Conservation (phyloP, 257 asterid genomes). For the Forsythia suspensa region DNA sequence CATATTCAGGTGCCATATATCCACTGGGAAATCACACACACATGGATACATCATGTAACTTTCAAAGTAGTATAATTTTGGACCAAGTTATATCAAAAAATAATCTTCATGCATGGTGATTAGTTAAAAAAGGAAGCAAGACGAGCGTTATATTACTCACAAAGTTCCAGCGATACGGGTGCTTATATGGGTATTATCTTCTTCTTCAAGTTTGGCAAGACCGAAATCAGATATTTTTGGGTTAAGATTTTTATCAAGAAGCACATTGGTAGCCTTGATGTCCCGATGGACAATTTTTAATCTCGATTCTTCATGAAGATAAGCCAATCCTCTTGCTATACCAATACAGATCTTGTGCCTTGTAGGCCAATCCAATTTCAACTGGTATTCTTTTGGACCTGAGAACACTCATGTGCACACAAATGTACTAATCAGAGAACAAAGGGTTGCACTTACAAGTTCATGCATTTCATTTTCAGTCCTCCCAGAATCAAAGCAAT, state of each 20-base stretch:
- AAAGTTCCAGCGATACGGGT: constrained; percentile 64
- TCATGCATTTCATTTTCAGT: not conserved
- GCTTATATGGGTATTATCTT: constrained; percentile 60
- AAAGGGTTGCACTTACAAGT: not conserved
- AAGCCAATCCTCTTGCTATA: constrained; percentile 61
- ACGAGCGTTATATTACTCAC: constrained; percentile 29
- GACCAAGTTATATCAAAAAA: not conserved
- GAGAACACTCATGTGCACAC: constrained; percentile 5
- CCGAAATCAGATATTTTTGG: constrained; percentile 66
- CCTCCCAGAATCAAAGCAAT: not conserved
- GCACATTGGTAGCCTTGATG: constrained; percentile 61
- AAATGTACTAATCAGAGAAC: not conserved
- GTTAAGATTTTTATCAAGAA: constrained; percentile 45
- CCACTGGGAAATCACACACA: constrained; percentile 32
- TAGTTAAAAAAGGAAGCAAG: not conserved
- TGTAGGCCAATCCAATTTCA: constrained; percentile 50
- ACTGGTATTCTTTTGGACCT: constrained; percentile 48
- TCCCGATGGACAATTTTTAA: constrained; percentile 61
- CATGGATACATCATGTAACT: not conserved
- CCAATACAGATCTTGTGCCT: constrained; percentile 58
- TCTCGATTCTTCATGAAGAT: constrained; percentile 62
- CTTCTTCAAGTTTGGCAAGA: constrained; percentile 60
- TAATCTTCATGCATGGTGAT: too few relatives aligned
- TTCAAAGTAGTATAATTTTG: not conserved
- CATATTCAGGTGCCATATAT: constrained; percentile 64